These are phyloP conservation scores for Boletus reticulatus DNA, from an alignment of 768 basidiomycete genomes.

Conservation along the genomic window DNA sequence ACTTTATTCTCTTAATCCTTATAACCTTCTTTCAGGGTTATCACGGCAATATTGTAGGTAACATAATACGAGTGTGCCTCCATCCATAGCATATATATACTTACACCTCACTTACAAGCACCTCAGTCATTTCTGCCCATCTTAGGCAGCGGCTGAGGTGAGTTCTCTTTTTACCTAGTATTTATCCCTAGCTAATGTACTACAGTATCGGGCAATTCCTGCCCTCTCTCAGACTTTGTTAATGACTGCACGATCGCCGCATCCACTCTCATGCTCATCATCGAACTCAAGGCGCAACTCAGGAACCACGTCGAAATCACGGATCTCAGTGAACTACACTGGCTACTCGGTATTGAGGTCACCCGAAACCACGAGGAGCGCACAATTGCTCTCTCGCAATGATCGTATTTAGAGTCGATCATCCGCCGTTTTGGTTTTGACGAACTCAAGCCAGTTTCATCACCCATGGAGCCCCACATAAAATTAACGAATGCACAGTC, in stretches of 20 bases:
- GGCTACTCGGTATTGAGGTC: slow-evolving; percentile 8
- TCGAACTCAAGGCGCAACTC: background rate
- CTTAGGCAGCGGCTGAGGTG: no score
- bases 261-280: background rate
- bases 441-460: slow-evolving; percentile 22
- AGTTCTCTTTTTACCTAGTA: no score
- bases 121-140: no score
- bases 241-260: background rate
- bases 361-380: background rate
- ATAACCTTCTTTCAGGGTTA: no score
- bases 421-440: slow-evolving; percentile 28
- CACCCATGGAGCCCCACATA: slow-evolving; percentile 32
- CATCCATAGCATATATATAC: no score
- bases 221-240: no score
- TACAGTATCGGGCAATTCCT: no score
- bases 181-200: no score
- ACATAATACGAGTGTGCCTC: no score
- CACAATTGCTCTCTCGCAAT: background rate
- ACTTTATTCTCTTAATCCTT: no score
- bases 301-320: background rate
- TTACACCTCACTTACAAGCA: no score
- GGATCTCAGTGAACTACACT: background rate
- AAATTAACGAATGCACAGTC: slow-evolving; percentile 22
- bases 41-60: no score
- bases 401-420: slow-evolving; percentile 31